Evolutionary conservation across 768 basidiomycete genomes (phyloP), one percentile per base, ranked within the genome.

Genomic region (Roridomyces roridus): DNA sequence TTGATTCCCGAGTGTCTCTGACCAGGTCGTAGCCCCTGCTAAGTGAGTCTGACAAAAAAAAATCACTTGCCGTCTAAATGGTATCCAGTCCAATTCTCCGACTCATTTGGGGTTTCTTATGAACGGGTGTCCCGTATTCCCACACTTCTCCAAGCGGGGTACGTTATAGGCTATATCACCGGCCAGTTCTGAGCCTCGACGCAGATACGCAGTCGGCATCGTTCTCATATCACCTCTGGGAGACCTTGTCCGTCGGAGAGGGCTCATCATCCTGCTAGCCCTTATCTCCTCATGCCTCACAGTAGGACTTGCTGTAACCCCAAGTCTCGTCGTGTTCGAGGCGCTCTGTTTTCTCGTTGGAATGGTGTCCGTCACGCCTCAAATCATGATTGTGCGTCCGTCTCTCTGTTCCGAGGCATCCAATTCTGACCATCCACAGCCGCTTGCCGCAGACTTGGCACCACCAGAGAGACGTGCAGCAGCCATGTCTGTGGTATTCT

Each of bases 161-260:
- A 69, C 12, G 15, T n/a, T n/a, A n/a, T n/a, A n/a, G n/a, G n/a
- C n/a, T n/a, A n/a, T n/a, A n/a, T n/a, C n/a, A n/a, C n/a, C n/a
- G n/a, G n/a, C n/a, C n/a, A 26, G 9, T 37, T 43, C 15, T 50
- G 49, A 9, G 31, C 6, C 39, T 20, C 18, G 23, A 15, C 15
- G 31, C 59, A 88, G 90, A 39, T 94, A 92, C 68, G 89, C 87
- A 2, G 74, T 74, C 8, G 91, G 91, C 1, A 78, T 94, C 7
- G 69, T 94, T 3, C 70, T 94, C 37, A 84, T 96, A 50, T 83
- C 89, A 0, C 94, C 94, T 1, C 76, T 93, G 0, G 94, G 94
- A 8, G 94, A 96, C 68, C 80, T 95, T 20, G 80, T 93, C 25
- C 87, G 89, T 18, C 77, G 93, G 31, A 79, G 94, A 12, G 87